These are phyloP conservation scores for Fusarium dimerum DNA, from an alignment of 2,329 filamentous ascomycete species.

Conservation along the genomic window DNA sequence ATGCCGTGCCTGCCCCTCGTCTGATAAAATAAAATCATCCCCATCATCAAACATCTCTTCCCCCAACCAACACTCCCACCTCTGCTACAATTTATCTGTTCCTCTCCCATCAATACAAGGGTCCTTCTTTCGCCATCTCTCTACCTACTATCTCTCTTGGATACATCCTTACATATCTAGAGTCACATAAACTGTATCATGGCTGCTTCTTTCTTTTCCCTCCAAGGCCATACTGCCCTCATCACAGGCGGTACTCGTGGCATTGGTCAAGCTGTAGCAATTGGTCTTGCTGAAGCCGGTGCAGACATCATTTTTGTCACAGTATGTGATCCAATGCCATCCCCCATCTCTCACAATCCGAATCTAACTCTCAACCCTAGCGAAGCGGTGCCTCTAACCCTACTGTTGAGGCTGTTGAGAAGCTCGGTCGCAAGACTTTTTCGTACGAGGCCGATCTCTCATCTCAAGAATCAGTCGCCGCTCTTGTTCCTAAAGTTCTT, in stretches of 20 bases:
- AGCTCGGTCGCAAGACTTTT: slow-evolving; percentile 64
- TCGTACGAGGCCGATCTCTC: slow-evolving; percentile 73
- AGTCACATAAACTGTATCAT: slow-evolving; percentile 25
- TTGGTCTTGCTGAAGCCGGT: slow-evolving; percentile 60
- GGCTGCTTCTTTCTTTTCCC: slow-evolving; percentile 49
- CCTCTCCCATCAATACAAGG: too few species aligned
- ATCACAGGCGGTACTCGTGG: slow-evolving; percentile 59
- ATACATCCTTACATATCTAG: neutral
- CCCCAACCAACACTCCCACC: too few species aligned
- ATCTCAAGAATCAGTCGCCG: slow-evolving; percentile 58
- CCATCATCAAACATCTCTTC: too few species aligned
- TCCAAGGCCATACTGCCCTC: slow-evolving; percentile 57
- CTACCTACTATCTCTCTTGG: neutral
- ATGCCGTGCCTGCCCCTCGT: neutral
- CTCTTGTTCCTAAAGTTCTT: slow-evolving; percentile 62
- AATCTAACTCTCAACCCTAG: slow-evolving; percentile 26
- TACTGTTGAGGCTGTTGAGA: slow-evolving; percentile 64
- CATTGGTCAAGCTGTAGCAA: slow-evolving; percentile 58
- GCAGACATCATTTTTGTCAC: slow-evolving; percentile 58
- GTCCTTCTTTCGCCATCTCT: neutral
- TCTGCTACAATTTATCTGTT: too few species aligned
- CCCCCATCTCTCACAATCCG: slow-evolving; percentile 4
- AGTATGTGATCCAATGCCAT: slow-evolving; percentile 34
- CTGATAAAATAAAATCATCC: neutral
- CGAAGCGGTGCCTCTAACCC: slow-evolving; percentile 42